phyloP scores from a whole-genome alignment of 2,329 filamentous ascomycete genomes.

The Biscogniauxia mediterranea region DNA sequence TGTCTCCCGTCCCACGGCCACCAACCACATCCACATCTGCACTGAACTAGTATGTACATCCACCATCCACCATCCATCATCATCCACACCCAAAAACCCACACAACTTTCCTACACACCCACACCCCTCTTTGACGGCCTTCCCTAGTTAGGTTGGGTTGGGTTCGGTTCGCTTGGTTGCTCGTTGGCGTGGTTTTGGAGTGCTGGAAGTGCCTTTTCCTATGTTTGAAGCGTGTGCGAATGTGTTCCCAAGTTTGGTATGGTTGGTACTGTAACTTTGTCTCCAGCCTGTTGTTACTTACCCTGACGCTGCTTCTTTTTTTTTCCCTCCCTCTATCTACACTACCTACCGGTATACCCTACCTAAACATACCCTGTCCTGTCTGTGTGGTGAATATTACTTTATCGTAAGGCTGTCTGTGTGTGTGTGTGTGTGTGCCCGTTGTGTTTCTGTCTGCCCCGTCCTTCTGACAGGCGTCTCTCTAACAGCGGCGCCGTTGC shows the following conservation, averaged over 20 bases:
- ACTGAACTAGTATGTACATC: no score
- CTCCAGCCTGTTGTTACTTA: neutral
- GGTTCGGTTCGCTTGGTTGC: neutral
- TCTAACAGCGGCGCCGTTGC: neutral
- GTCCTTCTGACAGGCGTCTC: neutral
- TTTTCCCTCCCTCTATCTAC: no score
- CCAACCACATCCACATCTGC: no score
- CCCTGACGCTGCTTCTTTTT: no score
- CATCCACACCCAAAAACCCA: no score
- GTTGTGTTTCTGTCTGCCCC: neutral
- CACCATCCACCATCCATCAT: no score
- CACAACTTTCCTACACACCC: no score
- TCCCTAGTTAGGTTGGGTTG: neutral
- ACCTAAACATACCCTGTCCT: no score
- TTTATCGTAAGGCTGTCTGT: conserved; percentile 2
- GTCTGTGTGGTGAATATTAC: neutral
- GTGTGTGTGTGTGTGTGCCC: neutral
- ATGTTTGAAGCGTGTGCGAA: neutral
- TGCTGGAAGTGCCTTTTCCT: neutral
- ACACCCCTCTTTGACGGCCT: neutral
- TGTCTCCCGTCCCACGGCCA: no score
- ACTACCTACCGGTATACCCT: no score
- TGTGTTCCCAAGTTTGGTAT: neutral
- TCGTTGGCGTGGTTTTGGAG: neutral
- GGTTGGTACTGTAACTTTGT: neutral